Evolutionary conservation across 495 filamentous ascomycete genomes (phyloP), one percentile per base, ranked within the genome.

Genomic region (Penicillium samsonianum): DNA sequence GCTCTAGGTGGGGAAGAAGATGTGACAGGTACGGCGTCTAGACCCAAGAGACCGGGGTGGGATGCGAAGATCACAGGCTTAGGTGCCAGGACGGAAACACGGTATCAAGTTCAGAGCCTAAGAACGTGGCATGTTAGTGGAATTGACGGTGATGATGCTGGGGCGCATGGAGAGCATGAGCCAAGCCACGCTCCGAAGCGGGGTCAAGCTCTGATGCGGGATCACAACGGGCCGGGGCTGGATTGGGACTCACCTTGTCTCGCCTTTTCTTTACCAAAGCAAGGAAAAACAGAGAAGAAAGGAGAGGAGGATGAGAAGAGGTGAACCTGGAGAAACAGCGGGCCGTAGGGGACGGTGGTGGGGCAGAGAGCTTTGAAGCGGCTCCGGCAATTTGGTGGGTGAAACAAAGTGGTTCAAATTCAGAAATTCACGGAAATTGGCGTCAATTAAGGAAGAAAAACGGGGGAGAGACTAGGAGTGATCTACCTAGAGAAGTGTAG

Each of bases 311-410:
- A 28, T 42, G 54, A 49, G 33, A 33, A 45, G 42, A 47, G 30
- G 41, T 55, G 53, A 55, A 55, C 16, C 42, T 57, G 44, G 44
- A 57, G 54, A 57, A 57, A 50, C 54, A 46, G 42, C 53, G 54
- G 53, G 53, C 44, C 26, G 30, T 41, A 50, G 45, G 45, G 28
- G 28, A 31, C n/a, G 3, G 16, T 40, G 45, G 54, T 57, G 54
- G 54, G 54, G 54, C 54, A 57, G 9, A 48, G 17, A 53, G 50
- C 50, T 51, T 20, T 46, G 31, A 46, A 20, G 30, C 41, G 41
- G 51, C 53, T 55, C 31, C 42, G 22, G 33, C 41, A 38, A 55
- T 38, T 55, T 44, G 16, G 37, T 42, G 14, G 42, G 22, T 53
- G 51, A 54, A 54, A 44, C 53, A 33, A 38, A 46, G 33, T 50